These are phyloP conservation scores for Ceratobasidium sp. DNA, from an alignment of 1,284 basidiomycete species.

Conservation along the genomic window DNA sequence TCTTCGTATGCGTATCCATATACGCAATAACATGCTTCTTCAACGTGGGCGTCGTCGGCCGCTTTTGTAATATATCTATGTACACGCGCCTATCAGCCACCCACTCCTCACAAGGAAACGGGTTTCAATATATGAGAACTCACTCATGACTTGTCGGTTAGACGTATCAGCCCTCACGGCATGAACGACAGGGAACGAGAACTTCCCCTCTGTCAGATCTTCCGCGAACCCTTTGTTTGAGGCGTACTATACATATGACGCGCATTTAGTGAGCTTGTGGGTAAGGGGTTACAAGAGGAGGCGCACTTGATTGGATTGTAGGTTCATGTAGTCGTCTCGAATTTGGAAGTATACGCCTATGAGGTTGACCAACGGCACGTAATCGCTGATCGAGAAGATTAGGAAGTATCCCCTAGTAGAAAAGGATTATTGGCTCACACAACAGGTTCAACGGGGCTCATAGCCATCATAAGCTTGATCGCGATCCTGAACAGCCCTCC, in stretches of 20 bases:
- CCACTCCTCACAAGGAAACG: not conserved
- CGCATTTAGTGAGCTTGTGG: not conserved
- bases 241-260: conserved; percentile 81
- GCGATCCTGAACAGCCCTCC: conserved; percentile 94
- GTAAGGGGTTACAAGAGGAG: conserved; percentile 1
- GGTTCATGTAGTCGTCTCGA: conserved; percentile 96
- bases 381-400: conserved; percentile 67
- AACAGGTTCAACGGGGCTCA: conserved; percentile 58
- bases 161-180: conserved; percentile 78
- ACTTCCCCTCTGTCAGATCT: conserved; percentile 95
- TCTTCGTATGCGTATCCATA: conserved; percentile 73
- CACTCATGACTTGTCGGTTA: conserved; percentile 85
- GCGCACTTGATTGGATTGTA: conserved; percentile 82
- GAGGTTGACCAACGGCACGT: conserved; percentile 91
- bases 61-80: conserved; percentile 87
- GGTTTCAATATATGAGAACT: conserved; percentile 52
- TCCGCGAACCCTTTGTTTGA: conserved; percentile 95
- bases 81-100: not conserved
- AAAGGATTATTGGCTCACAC: conserved; percentile 61
- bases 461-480: conserved; percentile 97
- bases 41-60: conserved; percentile 79
- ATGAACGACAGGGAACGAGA: conserved; percentile 94
- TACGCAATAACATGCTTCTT: conserved; percentile 85
- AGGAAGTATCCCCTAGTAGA: not conserved
- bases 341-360: conserved; percentile 97